These are phyloP conservation scores for Trichothecium roseum DNA, from an alignment of 2,329 filamentous ascomycete species.

Conservation along the genomic window DNA sequence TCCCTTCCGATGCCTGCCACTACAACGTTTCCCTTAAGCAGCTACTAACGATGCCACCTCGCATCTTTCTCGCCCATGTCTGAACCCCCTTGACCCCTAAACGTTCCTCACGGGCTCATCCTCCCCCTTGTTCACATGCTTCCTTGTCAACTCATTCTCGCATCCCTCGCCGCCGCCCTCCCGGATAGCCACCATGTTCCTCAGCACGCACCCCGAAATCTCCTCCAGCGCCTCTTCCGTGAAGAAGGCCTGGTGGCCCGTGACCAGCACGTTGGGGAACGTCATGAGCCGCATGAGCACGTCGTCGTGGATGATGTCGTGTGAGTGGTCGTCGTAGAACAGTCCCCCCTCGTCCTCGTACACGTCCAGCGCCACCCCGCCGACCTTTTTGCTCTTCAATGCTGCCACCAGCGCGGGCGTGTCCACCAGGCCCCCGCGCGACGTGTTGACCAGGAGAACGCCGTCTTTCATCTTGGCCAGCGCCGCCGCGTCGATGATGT, in stretches of 20 bases:
- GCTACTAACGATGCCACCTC: no score
- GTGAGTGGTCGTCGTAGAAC: slow-evolving; percentile 57
- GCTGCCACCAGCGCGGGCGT: slow-evolving; percentile 48
- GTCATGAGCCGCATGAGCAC: slow-evolving; percentile 55
- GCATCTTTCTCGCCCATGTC: no score
- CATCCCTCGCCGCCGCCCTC: slow-evolving; percentile 18
- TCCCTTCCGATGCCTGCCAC: no score
- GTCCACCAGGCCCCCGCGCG: slow-evolving; percentile 54
- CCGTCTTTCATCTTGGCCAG: slow-evolving; percentile 46
- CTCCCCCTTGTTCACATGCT: slow-evolving; percentile 12
- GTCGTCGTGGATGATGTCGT: slow-evolving; percentile 56
- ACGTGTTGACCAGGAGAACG: slow-evolving; percentile 57
- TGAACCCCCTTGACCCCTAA: no score
- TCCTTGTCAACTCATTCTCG: slow-evolving; percentile 21
- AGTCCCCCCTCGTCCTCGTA: slow-evolving; percentile 55
- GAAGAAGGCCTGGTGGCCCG: slow-evolving; percentile 61
- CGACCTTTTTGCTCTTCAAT: slow-evolving; percentile 49
- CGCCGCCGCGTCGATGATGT: slow-evolving; percentile 46
- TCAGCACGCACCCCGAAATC: slow-evolving; percentile 50
- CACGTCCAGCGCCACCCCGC: slow-evolving; percentile 56
- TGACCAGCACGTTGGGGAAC: slow-evolving; percentile 57
- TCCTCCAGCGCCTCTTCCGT: slow-evolving; percentile 54
- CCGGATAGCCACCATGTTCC: slow-evolving; percentile 41
- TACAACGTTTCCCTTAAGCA: no score
- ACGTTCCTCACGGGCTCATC: slow-evolving; percentile 20